Evolutionary conservation across 768 basidiomycete genomes (phyloP).

Genomic region (Omphalotus guepiniiformis): DNA sequence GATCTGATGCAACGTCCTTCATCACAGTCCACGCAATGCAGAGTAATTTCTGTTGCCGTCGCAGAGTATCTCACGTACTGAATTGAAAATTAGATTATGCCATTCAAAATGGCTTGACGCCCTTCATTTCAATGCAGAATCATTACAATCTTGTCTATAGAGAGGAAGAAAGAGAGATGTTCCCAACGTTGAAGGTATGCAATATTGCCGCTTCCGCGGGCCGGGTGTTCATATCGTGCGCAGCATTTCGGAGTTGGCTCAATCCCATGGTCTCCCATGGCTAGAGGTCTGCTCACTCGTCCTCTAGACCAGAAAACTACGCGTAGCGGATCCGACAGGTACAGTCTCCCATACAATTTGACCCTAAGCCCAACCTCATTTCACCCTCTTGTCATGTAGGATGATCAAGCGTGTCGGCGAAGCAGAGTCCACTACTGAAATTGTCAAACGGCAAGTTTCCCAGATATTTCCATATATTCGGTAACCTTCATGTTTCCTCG

Average conservation of each 20-base stretch:
- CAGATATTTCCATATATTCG: background rate
- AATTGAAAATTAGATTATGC: conserved; percentile 44
- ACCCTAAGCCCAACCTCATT: background rate
- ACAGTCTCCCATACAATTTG: background rate
- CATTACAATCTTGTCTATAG: conserved; percentile 58
- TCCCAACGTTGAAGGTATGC: conserved; percentile 49
- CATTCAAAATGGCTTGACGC: conserved; percentile 50
- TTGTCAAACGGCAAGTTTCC: conserved; percentile 32
- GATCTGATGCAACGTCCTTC: too few species aligned
- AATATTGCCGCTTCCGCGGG: background rate
- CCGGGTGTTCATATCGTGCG: background rate
- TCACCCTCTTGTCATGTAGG: conserved; percentile 2
- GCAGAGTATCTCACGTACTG: background rate
- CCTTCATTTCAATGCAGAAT: conserved; percentile 71
- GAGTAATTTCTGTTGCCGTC: conserved; percentile 29
- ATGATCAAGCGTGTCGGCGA: conserved; percentile 16
- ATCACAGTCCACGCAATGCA: conserved; percentile 50
- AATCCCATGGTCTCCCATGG: conserved; percentile 60
- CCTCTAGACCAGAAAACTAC: conserved; percentile 34
- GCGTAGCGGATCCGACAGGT: conserved; percentile 33
- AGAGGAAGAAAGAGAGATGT: conserved; percentile 65
- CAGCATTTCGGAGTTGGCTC: conserved; percentile 50
- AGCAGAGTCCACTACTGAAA: conserved; percentile 21
- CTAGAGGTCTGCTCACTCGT: conserved; percentile 44
- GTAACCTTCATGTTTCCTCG: background rate